A percentile compares a stretch with the other conserved stretches of the same genome.
Conservation (phyloP, 495 filamentous ascomycete species). For the Terfezia claveryi region DNA sequence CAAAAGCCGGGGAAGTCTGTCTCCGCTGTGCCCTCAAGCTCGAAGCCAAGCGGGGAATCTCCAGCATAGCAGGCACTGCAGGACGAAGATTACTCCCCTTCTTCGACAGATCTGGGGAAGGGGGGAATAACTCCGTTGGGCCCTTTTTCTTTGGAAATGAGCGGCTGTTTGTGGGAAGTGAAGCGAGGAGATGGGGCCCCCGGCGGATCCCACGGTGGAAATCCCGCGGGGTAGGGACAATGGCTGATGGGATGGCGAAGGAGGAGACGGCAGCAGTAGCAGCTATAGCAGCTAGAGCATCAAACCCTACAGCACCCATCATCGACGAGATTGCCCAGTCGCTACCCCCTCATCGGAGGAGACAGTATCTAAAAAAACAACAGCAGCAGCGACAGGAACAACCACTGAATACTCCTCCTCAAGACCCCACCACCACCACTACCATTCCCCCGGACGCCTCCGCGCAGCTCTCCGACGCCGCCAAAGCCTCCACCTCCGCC, state of each 20-base stretch:
- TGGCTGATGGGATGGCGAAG: neutral
- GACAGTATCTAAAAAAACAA: slow-evolving; percentile 1
- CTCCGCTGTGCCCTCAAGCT: no score
- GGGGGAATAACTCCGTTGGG: neutral
- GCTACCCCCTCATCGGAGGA: slow-evolving; percentile 12
- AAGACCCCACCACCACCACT: neutral
- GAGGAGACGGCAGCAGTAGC: neutral
- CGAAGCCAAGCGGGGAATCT: neutral
- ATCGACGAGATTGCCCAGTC: neutral
- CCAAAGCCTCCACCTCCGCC: slow-evolving; percentile 42
- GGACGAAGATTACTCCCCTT: neutral
- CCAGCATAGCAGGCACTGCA: neutral
- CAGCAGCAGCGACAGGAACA: neutral
- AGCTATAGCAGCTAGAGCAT: neutral
- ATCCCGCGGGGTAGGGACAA: neutral
- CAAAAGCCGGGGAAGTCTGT: no score
- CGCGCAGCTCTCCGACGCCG: slow-evolving; percentile 46
- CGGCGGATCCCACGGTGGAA: neutral
- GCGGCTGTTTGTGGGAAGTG: neutral
- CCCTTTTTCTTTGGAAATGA: neutral
- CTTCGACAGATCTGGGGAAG: neutral
- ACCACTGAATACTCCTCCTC: neutral
- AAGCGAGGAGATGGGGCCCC: neutral
- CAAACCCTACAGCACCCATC: neutral
- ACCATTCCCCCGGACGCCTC: slow-evolving; percentile 64